These are phyloP conservation scores for Leptographium galeiforme DNA, from an alignment of 2,329 filamentous ascomycete species.

Conservation along the genomic window DNA sequence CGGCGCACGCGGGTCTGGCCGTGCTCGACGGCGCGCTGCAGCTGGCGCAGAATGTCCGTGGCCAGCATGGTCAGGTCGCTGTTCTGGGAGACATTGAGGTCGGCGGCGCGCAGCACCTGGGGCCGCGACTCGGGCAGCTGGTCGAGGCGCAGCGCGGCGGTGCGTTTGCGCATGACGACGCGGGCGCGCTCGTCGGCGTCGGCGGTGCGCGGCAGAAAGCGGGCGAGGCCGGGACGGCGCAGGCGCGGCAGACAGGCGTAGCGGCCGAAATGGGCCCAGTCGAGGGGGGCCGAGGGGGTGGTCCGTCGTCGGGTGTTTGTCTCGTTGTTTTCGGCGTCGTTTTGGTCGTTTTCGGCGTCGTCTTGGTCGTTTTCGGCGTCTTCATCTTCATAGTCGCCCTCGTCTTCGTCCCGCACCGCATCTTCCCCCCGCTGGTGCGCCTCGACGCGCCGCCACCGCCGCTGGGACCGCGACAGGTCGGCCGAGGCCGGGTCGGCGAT, in stretches of 20 bases:
- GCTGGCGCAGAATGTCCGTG: constrained; percentile 48
- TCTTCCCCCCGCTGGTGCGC: constrained; percentile 21
- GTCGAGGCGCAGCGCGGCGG: constrained; percentile 55
- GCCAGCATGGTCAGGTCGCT: constrained; percentile 71
- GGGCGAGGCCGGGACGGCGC: constrained; percentile 60
- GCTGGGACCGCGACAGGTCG: constrained; percentile 36
- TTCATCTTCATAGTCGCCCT: constrained; percentile 48
- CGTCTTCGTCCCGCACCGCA: constrained; percentile 28
- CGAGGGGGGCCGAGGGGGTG: constrained; percentile 61
- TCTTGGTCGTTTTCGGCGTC: constrained; percentile 34
- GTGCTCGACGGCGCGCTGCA: constrained; percentile 36
- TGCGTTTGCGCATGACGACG: constrained; percentile 50
- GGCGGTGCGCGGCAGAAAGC: constrained; percentile 70
- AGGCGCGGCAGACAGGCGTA: constrained; percentile 63
- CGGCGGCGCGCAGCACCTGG: constrained; percentile 60
- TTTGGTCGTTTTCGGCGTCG: constrained; percentile 39
- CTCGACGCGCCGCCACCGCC: constrained; percentile 30
- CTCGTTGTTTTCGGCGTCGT: constrained; percentile 45
- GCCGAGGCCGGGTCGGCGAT: constrained; percentile 36
- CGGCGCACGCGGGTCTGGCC: constrained; percentile 31
- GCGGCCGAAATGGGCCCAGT: constrained; percentile 75
- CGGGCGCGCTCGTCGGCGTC: constrained; percentile 67
- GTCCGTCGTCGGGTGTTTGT: constrained; percentile 21
- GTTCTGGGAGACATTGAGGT: constrained; percentile 63
- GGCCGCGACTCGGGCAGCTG: constrained; percentile 60